Conservation (phyloP, 2,329 filamentous ascomycete genomes). For the Colletotrichum sp. region DNA sequence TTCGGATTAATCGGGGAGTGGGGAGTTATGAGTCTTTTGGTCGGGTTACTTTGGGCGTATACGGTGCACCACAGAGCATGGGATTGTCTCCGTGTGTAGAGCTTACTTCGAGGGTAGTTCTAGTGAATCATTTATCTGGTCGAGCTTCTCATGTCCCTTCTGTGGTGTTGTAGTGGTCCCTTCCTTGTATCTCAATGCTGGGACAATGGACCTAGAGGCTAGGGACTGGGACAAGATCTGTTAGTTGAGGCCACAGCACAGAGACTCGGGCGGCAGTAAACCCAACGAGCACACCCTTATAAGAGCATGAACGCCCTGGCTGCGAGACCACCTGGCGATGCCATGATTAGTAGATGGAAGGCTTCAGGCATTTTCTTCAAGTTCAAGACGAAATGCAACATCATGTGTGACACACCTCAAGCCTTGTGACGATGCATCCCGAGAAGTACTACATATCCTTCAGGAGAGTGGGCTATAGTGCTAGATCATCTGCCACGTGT, state of each 20-base stretch:
- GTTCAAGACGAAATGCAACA: background rate
- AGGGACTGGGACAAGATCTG: background rate
- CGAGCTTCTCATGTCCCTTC: background rate
- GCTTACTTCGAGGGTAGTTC: background rate
- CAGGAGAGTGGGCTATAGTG: background rate
- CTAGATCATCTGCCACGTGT: background rate
- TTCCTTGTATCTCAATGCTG: background rate
- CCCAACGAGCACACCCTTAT: background rate
- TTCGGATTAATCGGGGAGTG: background rate
- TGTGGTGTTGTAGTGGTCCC: background rate
- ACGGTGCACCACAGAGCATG: background rate
- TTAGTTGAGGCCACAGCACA: background rate
- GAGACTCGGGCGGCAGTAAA: background rate
- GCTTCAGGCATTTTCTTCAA: background rate
- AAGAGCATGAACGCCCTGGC: background rate
- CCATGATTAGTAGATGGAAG: background rate
- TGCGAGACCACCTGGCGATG: background rate
- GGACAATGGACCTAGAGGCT: background rate
- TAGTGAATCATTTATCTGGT: background rate
- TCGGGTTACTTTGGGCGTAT: background rate
- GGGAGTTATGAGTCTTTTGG: background rate
- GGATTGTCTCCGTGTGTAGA: background rate
- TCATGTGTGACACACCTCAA: background rate
- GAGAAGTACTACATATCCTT: background rate
- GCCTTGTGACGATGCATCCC: background rate